Base-by-base conservation (phyloP, 1,284 basidiomycete genomes). In the Moniliophthora roreri region DNA sequence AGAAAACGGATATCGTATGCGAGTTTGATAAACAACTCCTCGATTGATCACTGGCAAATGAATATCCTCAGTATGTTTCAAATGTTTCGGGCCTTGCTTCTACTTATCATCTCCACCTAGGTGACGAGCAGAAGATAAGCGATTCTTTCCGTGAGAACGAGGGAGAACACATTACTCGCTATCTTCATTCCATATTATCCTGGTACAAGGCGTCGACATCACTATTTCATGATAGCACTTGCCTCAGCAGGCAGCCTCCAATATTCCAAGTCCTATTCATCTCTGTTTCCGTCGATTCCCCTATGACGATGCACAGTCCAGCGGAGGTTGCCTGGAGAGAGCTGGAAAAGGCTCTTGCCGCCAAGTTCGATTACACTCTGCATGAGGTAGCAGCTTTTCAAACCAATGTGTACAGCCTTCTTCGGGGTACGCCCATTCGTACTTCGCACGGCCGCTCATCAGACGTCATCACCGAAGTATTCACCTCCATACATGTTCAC, bases 121-220 rank as follows among this genome's bases (percentile, higher is more conserved):
- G 50, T 36, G 57, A 58, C 37, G 54, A 58, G 44, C 54, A 51
- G 16, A 45, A 44, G 34, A 18, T 10, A 8, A 38, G 39, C 39
- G 39, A 40, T 18, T 18, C 39, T 16, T 40, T 18, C 16, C 39
- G 36, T 11, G 57, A 58, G 35, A 50, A 32, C 21, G 21, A 46
- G 11, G 53, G 53, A 6, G 48, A 51, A 15, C 57, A 58, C 10
- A 28, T 58, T 36, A 23, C 55, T 7, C 48, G 57, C 35, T 58
- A 58, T 54, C 36, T 58, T 13, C 18, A 11, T n/a, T 56, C 57
- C n/a, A 20, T 56, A 21, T 28, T 55, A 24, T 38, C 51, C 8
- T 58, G 57, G 57, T 45, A 51, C 20, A 41, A 53, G 15, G 53
- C 51, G 3, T 34, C 48, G n/a, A 38, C 42, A 20, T 32, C n/a